Base-by-base conservation (phyloP, 345 rosid genomes). In the Viola odorata region DNA sequence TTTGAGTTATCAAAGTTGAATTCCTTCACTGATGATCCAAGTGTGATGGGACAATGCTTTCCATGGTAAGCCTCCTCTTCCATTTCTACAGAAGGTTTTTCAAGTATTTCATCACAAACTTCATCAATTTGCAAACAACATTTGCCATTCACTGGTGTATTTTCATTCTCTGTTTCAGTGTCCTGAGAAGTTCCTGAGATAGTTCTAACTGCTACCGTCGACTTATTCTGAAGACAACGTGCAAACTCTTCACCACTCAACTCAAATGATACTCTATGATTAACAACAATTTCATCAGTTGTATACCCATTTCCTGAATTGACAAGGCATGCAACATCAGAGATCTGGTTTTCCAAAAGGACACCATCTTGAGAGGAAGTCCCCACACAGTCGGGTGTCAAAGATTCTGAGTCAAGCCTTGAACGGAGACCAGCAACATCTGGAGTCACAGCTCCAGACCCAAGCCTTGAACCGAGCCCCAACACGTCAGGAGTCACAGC, bases 161-260 rank as follows among this genome's bases (percentile, higher is more conserved):
- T 60, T 41, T 58, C 71, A 58, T 67, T 66, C 54, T 55, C 73
- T 50, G 41, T n/a, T 11, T 56, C 58, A 9, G 47, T 55, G 47
- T 81, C 78, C 50, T 65, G 78, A 0, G 74, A 68, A 60, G 55
- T 70, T 60, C 73, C 81, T 50, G 70, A 17, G 38, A 71, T 48
- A 53, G 71, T 71, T 72, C 87, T 80, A 15, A 55, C 41, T 7
- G 78, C 64, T n/a, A 68, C 41, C 47, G 53, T 61, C 9, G 86
- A 73, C 66, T 81, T 86, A 57, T 59, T 89, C 12, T 85, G 87
- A 53, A 91, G 84, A 79, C 96, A 87, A 50, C 88, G 91, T 0
- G 95, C 98, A 56, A 91, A 95, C 58, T 91, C 98, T 77, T 91
- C 98, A 6, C 98, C 95, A 37, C 91, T 89, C 70, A 91, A 68